Conservation (phyloP, 1,139 yeast species). For the Waltiozyma sp. region DNA sequence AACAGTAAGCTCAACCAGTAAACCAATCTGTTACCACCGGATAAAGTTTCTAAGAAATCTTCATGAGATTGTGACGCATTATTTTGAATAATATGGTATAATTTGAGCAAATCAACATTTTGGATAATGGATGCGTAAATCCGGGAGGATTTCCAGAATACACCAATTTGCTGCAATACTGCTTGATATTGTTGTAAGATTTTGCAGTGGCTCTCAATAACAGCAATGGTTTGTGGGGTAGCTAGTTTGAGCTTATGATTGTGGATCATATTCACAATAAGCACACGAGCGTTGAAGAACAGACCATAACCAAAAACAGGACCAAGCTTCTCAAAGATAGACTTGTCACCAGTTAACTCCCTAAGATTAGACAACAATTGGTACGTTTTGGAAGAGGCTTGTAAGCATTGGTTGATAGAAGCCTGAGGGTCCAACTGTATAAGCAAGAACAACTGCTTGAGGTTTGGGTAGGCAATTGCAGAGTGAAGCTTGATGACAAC, state of each 20-base stretch:
- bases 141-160: not conserved
- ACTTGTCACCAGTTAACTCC: conserved; percentile 6
- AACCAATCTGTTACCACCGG: not conserved
- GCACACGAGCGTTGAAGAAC: conserved; percentile 26
- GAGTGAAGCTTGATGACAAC: conserved; percentile 23
- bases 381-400: conserved; percentile 17
- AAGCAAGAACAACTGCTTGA: conserved; percentile 6
- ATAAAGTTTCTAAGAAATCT: not conserved
- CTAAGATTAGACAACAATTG: conserved; percentile 15
- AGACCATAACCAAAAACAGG: conserved; percentile 26
- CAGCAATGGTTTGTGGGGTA: not conserved
- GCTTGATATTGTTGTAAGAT: not conserved
- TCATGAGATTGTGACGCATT: not conserved
- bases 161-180: not conserved
- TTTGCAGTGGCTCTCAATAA: not conserved
- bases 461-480: conserved; percentile 23
- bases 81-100: not conserved
- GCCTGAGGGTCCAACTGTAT: conserved; percentile 16
- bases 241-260: not conserved
- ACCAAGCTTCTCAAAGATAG: conserved; percentile 20
- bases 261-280: conserved; percentile 24
- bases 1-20: not conserved
- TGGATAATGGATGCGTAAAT: not conserved
- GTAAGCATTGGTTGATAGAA: conserved; percentile 20
- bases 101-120: not conserved